phyloP scores from a whole-genome alignment of 768 basidiomycete species.

The Xanthoconium purpureum region DNA sequence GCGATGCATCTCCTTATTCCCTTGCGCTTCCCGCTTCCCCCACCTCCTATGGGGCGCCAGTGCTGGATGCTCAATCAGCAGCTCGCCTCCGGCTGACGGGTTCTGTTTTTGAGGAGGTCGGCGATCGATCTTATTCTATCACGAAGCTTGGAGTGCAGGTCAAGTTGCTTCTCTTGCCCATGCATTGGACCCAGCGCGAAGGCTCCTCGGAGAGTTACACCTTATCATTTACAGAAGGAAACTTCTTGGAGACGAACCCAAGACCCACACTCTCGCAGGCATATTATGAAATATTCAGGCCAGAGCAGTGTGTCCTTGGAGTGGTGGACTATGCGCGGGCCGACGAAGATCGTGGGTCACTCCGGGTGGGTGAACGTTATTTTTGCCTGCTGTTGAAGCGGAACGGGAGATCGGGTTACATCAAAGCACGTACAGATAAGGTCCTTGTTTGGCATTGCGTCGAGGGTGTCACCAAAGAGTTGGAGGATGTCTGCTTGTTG shows the following conservation, averaged over 20 bases:
- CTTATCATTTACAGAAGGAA: constrained; percentile 12
- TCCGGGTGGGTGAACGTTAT: constrained; percentile 10
- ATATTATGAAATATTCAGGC: constrained; percentile 16
- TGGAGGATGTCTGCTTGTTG: constrained; percentile 12
- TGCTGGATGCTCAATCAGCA: background rate
- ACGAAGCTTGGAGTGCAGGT: constrained; percentile 13
- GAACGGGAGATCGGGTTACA: constrained; percentile 1
- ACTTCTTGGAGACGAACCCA: constrained; percentile 7
- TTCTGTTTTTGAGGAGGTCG: constrained; percentile 13
- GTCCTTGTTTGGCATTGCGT: constrained; percentile 14
- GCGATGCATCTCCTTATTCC: constrained; percentile 11
- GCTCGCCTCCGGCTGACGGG: constrained; percentile 10
- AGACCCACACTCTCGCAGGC: constrained; percentile 9
- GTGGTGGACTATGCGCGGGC: constrained; percentile 12
- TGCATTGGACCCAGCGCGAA: constrained; percentile 1
- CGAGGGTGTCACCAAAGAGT: constrained; percentile 4
- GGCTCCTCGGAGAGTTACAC: constrained; percentile 5
- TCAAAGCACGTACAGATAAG: constrained; percentile 14
- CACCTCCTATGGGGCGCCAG: constrained; percentile 2
- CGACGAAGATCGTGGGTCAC: constrained; percentile 3
- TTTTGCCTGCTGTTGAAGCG: constrained; percentile 12
- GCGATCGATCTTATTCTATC: constrained; percentile 16
- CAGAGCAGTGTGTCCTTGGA: constrained; percentile 15
- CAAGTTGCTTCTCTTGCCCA: constrained; percentile 11
- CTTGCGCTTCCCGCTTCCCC: constrained; percentile 9